These are phyloP conservation scores for Botrytis porri DNA, from an alignment of 2,329 filamentous ascomycete species.

Conservation along the genomic window DNA sequence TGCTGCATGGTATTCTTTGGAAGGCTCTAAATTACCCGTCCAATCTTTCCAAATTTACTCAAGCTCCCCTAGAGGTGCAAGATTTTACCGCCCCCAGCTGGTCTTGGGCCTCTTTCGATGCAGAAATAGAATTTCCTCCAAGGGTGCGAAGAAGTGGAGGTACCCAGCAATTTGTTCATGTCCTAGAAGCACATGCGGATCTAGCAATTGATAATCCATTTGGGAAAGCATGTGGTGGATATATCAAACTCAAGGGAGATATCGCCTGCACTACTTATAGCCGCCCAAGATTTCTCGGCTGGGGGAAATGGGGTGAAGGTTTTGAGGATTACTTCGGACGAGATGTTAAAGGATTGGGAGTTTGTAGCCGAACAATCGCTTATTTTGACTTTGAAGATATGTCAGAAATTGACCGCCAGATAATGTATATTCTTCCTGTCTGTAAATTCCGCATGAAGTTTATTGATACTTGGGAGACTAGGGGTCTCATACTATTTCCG, in stretches of 20 bases:
- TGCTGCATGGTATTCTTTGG: not conserved
- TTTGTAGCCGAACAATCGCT: not conserved
- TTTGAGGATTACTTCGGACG: not conserved
- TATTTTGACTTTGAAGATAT: not conserved
- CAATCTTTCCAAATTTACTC: not conserved
- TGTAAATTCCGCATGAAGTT: not conserved
- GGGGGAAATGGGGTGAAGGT: no score
- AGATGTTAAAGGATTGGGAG: not conserved
- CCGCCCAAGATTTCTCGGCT: no score
- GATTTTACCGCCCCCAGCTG: not conserved
- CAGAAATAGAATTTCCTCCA: not conserved
- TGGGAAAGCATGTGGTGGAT: not conserved
- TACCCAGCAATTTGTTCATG: not conserved
- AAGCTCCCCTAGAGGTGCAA: not conserved
- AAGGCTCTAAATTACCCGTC: accelerated
- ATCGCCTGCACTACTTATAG: no score
- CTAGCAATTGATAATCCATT: not conserved
- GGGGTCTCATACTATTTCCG: not conserved
- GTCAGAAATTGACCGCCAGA: not conserved
- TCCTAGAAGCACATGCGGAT: not conserved
- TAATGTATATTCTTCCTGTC: not conserved
- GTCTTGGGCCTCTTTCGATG: not conserved
- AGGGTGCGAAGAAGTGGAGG: accelerated
- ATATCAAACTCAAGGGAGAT: not conserved
- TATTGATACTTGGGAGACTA: not conserved